phyloP scores from a whole-genome alignment of 768 basidiomycete species.

The Tylopilus subfusipes region DNA sequence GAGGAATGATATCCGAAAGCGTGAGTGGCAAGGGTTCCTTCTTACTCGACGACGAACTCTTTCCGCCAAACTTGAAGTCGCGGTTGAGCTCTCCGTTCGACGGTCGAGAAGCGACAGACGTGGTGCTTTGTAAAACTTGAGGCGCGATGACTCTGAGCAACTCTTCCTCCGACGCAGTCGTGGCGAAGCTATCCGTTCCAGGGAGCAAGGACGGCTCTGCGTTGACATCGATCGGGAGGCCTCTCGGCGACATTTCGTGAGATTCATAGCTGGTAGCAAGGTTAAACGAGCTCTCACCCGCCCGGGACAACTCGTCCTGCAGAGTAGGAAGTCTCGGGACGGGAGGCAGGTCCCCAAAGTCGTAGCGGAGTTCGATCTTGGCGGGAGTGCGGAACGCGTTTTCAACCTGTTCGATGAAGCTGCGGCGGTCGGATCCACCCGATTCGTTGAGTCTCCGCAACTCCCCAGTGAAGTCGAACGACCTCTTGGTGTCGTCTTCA shows the following conservation, averaged over 20 bases:
- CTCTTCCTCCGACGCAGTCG: constrained; percentile 35
- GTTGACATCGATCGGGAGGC: constrained; percentile 26
- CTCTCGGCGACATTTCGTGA: constrained; percentile 10
- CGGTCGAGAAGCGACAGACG: constrained; percentile 40
- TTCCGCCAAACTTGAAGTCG: constrained; percentile 74
- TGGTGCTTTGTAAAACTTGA: constrained; percentile 19
- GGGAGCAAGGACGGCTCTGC: constrained; percentile 38
- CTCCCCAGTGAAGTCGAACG: constrained; percentile 84
- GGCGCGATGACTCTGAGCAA: constrained; percentile 13
- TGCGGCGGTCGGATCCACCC: constrained; percentile 61
- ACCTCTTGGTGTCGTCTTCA: constrained; percentile 70
- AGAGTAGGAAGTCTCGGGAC: constrained; percentile 47
- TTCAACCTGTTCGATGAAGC: constrained; percentile 82
- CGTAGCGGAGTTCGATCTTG: constrained; percentile 55
- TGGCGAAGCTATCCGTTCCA: constrained; percentile 34
- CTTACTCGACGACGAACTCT: constrained; percentile 12
- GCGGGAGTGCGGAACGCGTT: constrained; percentile 76
- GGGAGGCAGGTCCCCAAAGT: constrained; percentile 47
- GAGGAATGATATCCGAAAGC: constrained; percentile 74
- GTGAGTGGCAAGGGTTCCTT: constrained; percentile 39
- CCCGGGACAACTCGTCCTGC: constrained; percentile 26
- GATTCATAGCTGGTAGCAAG: constrained; percentile 17
- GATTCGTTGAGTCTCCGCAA: constrained; percentile 65
- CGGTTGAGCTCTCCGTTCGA: constrained; percentile 68
- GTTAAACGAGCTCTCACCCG: constrained; percentile 22